Conservation (phyloP, 2,329 filamentous ascomycete species). For the Xylariaceae sp. region DNA sequence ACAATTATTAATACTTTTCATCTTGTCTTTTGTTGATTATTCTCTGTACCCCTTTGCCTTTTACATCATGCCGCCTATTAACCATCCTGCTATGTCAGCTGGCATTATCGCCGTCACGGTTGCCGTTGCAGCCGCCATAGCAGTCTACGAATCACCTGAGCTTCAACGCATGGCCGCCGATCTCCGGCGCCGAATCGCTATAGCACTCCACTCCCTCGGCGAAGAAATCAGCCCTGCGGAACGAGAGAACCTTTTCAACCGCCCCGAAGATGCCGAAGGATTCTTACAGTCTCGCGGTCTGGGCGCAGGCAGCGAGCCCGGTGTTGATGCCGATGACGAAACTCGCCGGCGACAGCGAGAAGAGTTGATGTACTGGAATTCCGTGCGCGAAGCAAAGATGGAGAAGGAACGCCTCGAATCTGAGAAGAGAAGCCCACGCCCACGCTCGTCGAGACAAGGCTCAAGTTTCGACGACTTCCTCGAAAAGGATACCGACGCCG, state of each 20-base stretch:
- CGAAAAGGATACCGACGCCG: conserved; percentile 51
- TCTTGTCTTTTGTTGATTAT: conserved; percentile 3
- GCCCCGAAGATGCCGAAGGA: conserved; percentile 67
- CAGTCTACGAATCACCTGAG: conserved; percentile 67
- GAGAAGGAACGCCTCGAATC: conserved; percentile 39
- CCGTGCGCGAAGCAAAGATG: conserved; percentile 53
- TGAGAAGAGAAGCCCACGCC: conserved; percentile 29
- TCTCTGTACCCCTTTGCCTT: conserved; percentile 2
- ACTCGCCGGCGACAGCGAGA: conserved; percentile 63
- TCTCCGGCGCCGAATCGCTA: conserved; percentile 62
- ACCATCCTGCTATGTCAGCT: conserved; percentile 58
- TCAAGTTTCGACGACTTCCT: conserved; percentile 64
- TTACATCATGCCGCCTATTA: conserved; percentile 56
- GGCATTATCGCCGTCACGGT: conserved; percentile 61
- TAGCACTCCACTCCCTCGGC: conserved; percentile 61
- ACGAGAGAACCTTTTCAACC: conserved; percentile 61
- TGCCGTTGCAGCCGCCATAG: conserved; percentile 60
- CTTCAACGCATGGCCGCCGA: conserved; percentile 63
- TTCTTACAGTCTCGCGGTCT: conserved; percentile 57
- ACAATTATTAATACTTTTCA: conserved; percentile 2
- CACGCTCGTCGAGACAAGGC: conserved; percentile 36
- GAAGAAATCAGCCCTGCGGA: conserved; percentile 56
- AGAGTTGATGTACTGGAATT: conserved; percentile 69
- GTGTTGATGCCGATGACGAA: conserved; percentile 65
- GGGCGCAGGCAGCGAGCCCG: conserved; percentile 44